These are phyloP conservation scores for Thielaviopsis ethacetica DNA, from an alignment of 2,329 filamentous ascomycete genomes.

Conservation along the genomic window DNA sequence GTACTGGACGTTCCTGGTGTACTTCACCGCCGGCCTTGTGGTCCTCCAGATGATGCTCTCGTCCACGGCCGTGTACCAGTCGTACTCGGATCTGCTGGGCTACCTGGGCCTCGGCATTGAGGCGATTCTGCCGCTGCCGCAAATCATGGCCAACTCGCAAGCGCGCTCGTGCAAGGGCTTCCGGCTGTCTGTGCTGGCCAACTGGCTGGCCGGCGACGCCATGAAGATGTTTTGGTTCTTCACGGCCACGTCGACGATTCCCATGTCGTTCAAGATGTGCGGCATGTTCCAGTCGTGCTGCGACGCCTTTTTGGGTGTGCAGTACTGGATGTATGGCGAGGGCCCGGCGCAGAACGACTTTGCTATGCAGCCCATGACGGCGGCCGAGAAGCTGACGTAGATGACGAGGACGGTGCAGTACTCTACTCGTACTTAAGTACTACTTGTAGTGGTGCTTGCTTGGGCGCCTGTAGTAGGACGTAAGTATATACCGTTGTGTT, in stretches of 20 bases:
- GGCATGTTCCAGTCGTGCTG: conserved; percentile 67
- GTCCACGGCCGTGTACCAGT: conserved; percentile 37
- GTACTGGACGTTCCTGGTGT: conserved; percentile 65
- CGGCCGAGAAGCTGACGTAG: conserved; percentile 10
- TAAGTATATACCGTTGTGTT: no score
- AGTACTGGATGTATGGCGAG: conserved; percentile 53
- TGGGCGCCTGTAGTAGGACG: no score
- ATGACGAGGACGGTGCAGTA: no score
- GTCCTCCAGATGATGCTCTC: conserved; percentile 52
- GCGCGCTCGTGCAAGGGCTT: conserved; percentile 61
- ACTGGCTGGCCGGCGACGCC: conserved; percentile 63
- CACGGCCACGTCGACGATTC: conserved; percentile 51
- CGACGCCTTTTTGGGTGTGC: conserved; percentile 56
- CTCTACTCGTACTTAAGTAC: no score
- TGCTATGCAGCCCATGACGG: conserved; percentile 9
- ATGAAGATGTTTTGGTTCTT: conserved; percentile 89
- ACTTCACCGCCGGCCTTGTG: conserved; percentile 45
- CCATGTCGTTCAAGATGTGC: conserved; percentile 66
- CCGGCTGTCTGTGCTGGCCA: conserved; percentile 55
- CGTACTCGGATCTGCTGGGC: conserved; percentile 54
- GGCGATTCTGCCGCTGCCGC: conserved; percentile 65
- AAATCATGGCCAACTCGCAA: conserved; percentile 55
- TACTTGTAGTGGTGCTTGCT: no score
- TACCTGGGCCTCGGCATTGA: conserved; percentile 64
- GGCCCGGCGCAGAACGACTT: conserved; percentile 9